Evolutionary conservation across 1,284 basidiomycete species (phyloP), one percentile per base, ranked within the genome.

Genomic region (Cystobasidiaceae sp.): DNA sequence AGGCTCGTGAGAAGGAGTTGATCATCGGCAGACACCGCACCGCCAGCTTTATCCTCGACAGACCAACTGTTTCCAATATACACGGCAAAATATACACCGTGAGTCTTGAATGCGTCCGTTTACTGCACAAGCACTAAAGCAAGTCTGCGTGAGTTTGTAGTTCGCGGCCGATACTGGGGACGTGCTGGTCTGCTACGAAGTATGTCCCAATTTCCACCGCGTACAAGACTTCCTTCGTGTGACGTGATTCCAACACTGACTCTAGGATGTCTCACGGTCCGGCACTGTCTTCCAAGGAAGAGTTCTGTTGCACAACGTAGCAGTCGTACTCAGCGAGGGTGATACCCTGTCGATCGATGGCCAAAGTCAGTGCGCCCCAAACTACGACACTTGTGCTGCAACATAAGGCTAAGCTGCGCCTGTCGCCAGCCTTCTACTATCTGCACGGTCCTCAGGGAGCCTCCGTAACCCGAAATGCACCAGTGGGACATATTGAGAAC

Each of bases 1-100:
- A 48, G 19, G 15, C 37, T 9, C 17, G 54, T 5, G 58, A 39
- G 8, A 41, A n/a, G 21, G 32, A 49, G 25, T 60, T 60, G 21
- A 60, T 39, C n/a, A 60, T 60, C 11, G 58, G 58, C 19, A 49
- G 58, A 30, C 58, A 60, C 46, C 28, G 34, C 25, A 60, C 45
- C 28, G 58, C 58, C 9, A 48, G 50, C 21, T 48, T 60, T 23
- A 25, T 60, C n/a, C 45, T 60, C 33, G 32, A 48, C 33, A 50
- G 45, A 11, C 27, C 46, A 4, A 11, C 46, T 9, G 58, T 60
- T 9, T 60, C 58, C 4, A 60, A 60, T 23, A 34, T 52, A 11
- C 60, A 62, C 19, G 60, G 46, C 15, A 52, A 54, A 27, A 33
- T 62, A 13, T 62, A 52, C 44, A 50, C 60, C 28, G 60, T 62